Conservation (phyloP, 805 yeast species). For the Candida ulmi region DNA sequence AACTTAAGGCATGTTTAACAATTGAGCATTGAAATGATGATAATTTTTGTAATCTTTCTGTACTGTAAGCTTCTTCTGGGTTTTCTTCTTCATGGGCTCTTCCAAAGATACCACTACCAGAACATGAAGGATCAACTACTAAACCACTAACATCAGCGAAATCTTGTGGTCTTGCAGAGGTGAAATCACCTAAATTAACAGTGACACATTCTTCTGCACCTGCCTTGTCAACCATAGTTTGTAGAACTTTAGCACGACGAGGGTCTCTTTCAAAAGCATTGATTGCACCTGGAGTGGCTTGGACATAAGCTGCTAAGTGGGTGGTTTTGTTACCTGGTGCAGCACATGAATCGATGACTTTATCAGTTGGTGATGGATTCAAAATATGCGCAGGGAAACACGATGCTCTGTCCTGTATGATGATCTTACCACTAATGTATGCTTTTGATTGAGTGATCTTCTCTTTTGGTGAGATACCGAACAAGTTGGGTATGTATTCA, state of each 20-base stretch:
- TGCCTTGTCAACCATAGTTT: slow-evolving; percentile 76
- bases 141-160: slow-evolving; percentile 68
- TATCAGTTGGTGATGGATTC: slow-evolving; percentile 52
- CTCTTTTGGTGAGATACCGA: slow-evolving; percentile 77
- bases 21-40: slow-evolving; percentile 85
- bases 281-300: slow-evolving; percentile 35
- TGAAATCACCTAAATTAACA: slow-evolving; percentile 49
- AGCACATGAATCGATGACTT: slow-evolving; percentile 88
- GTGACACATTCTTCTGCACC: slow-evolving; percentile 42
- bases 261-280: slow-evolving; percentile 86
- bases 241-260: slow-evolving; percentile 61
- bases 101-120: slow-evolving; percentile 98
- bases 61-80: slow-evolving; percentile 32
- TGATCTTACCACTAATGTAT: slow-evolving; percentile 70
- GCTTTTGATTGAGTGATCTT: slow-evolving; percentile 61
- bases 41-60: slow-evolving; percentile 61
- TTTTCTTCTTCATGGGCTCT: slow-evolving; percentile 38
- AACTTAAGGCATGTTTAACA: slow-evolving; percentile 80
- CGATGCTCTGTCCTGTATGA: slow-evolving; percentile 94
- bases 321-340: slow-evolving; percentile 99
- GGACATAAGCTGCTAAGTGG: slow-evolving; percentile 69
- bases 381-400: slow-evolving; percentile 92
- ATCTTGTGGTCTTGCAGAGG: slow-evolving; percentile 40
- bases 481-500: slow-evolving; percentile 65
- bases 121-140: slow-evolving; percentile 94